Base-by-base conservation (phyloP, 1,284 basidiomycete species). In the Moesziomyces parantarcticus region DNA sequence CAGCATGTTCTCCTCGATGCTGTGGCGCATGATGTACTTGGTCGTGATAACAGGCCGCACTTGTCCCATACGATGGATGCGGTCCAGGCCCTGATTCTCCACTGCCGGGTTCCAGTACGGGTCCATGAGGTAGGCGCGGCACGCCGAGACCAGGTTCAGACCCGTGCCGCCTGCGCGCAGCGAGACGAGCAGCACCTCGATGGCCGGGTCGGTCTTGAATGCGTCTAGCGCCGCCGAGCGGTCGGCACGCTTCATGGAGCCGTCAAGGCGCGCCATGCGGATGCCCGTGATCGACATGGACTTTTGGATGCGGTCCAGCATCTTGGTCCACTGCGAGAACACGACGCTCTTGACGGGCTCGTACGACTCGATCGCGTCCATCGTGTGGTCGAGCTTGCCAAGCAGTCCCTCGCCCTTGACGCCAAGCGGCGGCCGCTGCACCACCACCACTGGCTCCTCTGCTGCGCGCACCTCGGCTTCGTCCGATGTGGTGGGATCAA, bases 71-170 rank as follows among this genome's bases (percentile, higher is more conserved):
- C 82, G 77, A 43, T 83, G 70, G 18, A 83, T 67, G 14, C 82
- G 75, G 46, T 83, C 82, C 20, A 83, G 56, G 18, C 77, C 82
- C 51, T 83, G 82, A 39, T 80, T 78, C 66, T 97, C 94, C 8
- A 97, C 94, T 13, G 94, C 94, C 20, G 95, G 95, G 80, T 97
- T 97, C 93, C 94, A 97, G 84, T 95, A 96, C 42, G 94, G 94
- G 84, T 97, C 94, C 89, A 97, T 92, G 44, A 97, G 86, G 84
- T 96, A 97, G 21, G 94, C 93, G 29, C 95, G 89, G 53, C 76
- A 82, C 3, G 78, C 81, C 5, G 65, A 59, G 42, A 81, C 78
- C 13, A 97, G 88, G 84, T 97, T 98, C 62, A 98, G 86, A 23
- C 94, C 57, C 65, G 75, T 65, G 13, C 52, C 53, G 53, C 58